Base-by-base conservation (phyloP, 805 yeast genomes). In the Teunomyces stri region DNA sequence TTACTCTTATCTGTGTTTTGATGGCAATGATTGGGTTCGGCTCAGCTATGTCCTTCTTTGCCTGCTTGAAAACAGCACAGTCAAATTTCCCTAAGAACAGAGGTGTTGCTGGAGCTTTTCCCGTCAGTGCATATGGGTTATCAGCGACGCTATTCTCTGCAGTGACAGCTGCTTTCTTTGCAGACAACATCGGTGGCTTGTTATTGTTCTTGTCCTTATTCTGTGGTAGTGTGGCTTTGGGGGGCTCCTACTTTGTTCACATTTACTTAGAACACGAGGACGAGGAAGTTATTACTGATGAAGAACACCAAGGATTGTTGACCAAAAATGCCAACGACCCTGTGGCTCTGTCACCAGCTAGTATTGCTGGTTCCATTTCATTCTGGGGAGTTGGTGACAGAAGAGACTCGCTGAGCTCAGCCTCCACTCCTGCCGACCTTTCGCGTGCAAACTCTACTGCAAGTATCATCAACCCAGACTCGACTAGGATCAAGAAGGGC, bases 61-160 rank as follows among this genome's bases (percentile, higher is more conserved):
- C 88, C 64, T 62, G 73, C 10, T 62, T 81, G 53, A 81, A 80
- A 50, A 79, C 79, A 1, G 73, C 80, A 1, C 80, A 80, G 28
- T 57, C 85, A 2, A 87, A 86, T 57, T 87, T 86, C 53, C 92
- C 92, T 0, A 66, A 78, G 25, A 81, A 83, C 57, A 73, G 85
- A 58, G 94, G 89, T 18, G 71, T 81, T 5, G 89, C 89, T 2
- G 84, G 83, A 15, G 83, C 88, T 0, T 68, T 79, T 37, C 88
- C 89, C 1, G 85, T 84, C 3, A 77, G 87, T 11, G 72, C 82
- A 0, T 87, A 80, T 62, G 95, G 92, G 0, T 64, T 87, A 36
- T 79, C 89, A 5, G 90, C 92, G 3, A 72, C 87, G 35, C 53
- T 84, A 15, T 84, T 82, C 57, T 80, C 89, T 2, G 61, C 76